Base-by-base conservation (phyloP, 2,329 filamentous ascomycete genomes). In the Aspergillus transmontanensis region DNA sequence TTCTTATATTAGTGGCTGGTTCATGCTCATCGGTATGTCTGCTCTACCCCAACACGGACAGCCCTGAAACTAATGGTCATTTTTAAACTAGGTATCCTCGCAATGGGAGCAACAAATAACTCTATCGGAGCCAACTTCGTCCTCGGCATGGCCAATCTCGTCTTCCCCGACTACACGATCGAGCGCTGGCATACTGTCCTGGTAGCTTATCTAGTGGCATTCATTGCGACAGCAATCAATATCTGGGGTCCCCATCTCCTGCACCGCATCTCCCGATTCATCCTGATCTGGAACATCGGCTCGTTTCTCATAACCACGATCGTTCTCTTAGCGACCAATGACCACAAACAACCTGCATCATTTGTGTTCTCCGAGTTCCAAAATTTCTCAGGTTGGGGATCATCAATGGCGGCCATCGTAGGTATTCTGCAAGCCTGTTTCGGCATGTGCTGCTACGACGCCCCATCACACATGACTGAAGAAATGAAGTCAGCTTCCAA, bases 351-450 rank as follows among this genome's bases (percentile, higher is more conserved):
- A 65, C 74, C 81, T 0, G 78, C 85, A 2, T 79, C 78, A 28
- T 87, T 87, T 66, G 85, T 87, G 10, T 87, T 87, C 69, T 69
- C 70, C 19, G 81, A 84, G 30, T 86, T 86, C 63, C 81, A 85
- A 59, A 86, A 86, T 64, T 78, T 80, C 45, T 84, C 83, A 0
- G 85, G 85, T 2, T 86, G 84, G 71, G 79, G 78, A 4, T 74
- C 78, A 11, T 76, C 80, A 0, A 86, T 86, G 73, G 79, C 82
- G 5, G 82, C 83, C 0, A 81, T 86, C 34, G 73, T 87, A 23
- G 85, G 85, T 2, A 79, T 87, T 14, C 69, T 87, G 6, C 84
- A 87, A 67, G 79, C 82, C 50, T 82, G 81, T 0, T 86, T 86
- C 61, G 84, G 83, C 34, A 85, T 86, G 83, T 85, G 82, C 56